These are phyloP conservation scores for Phytophthora brassicae DNA, from an alignment of 352 stramenopile genomes.

Conservation along the genomic window DNA sequence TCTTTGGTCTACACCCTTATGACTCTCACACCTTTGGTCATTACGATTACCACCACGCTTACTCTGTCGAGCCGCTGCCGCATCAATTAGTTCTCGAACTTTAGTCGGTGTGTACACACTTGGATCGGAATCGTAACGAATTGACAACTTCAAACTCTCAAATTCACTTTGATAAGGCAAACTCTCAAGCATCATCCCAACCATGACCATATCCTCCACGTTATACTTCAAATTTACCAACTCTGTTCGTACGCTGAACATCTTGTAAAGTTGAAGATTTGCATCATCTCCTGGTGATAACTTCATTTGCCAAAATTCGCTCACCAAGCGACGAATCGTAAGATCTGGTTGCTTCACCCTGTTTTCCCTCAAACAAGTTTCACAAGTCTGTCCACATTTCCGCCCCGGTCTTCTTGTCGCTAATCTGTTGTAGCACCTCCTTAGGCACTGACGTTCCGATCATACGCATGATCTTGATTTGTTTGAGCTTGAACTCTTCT, in stretches of 20 bases:
- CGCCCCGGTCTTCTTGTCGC: conserved; percentile 15
- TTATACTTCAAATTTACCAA: neutral
- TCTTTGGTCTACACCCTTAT: neutral
- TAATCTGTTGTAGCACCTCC: conserved; percentile 8
- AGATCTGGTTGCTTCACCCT: neutral
- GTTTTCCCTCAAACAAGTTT: conserved; percentile 4
- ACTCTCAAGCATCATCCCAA: conserved; percentile 9
- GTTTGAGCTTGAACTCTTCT: neutral
- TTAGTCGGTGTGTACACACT: conserved; percentile 2
- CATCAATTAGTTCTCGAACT: neutral
- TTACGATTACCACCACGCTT: neutral
- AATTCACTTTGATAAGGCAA: conserved; percentile 2
- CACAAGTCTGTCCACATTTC: conserved; percentile 10
- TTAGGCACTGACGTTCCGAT: conserved; percentile 4
- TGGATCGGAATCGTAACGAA: neutral
- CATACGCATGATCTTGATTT: neutral
- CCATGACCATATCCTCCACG: conserved; percentile 1
- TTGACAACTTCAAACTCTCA: conserved; percentile 1
- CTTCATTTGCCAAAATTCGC: conserved; percentile 1
- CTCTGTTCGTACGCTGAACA: conserved; percentile 2
- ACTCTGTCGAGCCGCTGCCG: neutral
- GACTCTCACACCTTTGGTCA: neutral
- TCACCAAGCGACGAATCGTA: conserved; percentile 6
- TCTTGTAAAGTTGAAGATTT: conserved; percentile 14
- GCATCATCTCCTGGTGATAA: neutral